These are phyloP conservation scores for Smallanthus sonchifolius DNA, from an alignment of 129 eudicot species.

Conservation along the genomic window DNA sequence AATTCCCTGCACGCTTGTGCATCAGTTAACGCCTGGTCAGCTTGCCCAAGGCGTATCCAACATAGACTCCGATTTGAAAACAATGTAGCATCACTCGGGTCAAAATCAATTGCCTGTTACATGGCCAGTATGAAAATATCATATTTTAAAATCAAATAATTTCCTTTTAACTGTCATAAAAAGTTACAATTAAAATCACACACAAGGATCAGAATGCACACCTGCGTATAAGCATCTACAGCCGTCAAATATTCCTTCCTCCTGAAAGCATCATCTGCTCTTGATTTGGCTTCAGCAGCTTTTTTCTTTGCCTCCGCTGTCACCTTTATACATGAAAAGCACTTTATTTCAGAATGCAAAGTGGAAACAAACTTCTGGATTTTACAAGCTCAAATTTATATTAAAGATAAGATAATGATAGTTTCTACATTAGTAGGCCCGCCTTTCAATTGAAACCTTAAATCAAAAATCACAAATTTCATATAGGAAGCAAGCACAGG, in stretches of 20 bases:
- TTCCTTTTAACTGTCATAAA: neutral
- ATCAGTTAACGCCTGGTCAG: slow-evolving; percentile 80
- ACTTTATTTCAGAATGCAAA: neutral
- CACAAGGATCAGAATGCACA: slow-evolving; percentile 3
- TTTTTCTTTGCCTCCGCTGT: slow-evolving; percentile 67
- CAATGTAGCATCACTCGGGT: slow-evolving; percentile 73
- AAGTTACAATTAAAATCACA: neutral
- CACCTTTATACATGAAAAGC: slow-evolving; percentile 36
- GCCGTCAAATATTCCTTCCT: slow-evolving; percentile 58
- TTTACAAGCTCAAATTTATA: slow-evolving; percentile 7
- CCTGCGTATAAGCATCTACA: slow-evolving; percentile 91
- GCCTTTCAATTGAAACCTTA: neutral
- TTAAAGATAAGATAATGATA: neutral
- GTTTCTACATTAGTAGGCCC: neutral
- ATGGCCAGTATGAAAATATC: slow-evolving; percentile 1
- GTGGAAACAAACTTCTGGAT: slow-evolving; percentile 5
- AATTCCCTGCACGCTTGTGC: slow-evolving; percentile 75
- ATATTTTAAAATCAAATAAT: neutral
- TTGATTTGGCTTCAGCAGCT: slow-evolving; percentile 87
- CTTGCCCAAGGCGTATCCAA: slow-evolving; percentile 92
- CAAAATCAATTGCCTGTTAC: slow-evolving; percentile 83
- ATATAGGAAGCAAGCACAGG: slow-evolving; percentile 8
- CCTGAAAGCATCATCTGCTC: slow-evolving; percentile 82
- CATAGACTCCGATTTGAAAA: slow-evolving; percentile 90
- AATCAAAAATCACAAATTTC: neutral